Evolutionary conservation across 1,284 basidiomycete genomes (phyloP).

Genomic region (Irpex rosettiformis): DNA sequence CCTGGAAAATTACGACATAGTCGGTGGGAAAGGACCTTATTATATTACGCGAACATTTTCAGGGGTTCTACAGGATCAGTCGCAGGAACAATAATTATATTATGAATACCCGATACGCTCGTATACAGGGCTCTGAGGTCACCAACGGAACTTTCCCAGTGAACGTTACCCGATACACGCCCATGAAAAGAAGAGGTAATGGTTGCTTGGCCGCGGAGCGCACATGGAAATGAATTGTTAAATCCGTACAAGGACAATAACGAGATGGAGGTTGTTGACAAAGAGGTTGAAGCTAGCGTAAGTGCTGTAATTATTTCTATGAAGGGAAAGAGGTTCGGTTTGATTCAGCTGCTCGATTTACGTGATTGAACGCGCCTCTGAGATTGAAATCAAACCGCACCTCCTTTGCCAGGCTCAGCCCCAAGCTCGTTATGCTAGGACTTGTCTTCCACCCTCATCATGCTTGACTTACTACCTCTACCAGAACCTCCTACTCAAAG

Average conservation of each 20-base stretch:
- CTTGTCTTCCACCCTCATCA: conserved; percentile 12
- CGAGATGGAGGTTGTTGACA: not conserved
- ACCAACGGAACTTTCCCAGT: no score
- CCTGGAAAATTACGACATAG: no score
- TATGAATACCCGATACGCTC: no score
- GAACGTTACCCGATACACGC: not conserved
- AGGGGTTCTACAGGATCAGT: no score
- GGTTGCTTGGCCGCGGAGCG: not conserved
- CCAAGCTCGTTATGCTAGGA: not conserved
- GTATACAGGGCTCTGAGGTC: no score
- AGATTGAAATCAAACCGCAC: conserved; percentile 2
- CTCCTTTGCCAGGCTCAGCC: not conserved
- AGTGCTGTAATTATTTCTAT: not conserved
- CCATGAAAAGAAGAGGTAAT: not conserved
- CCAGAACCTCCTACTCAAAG: conserved; percentile 53
- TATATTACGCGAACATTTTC: no score
- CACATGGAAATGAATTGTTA: not conserved
- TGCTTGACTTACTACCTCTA: conserved; percentile 26
- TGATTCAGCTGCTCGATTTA: no score
- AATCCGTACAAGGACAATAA: not conserved
- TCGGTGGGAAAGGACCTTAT: no score
- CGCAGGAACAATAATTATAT: no score
- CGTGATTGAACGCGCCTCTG: not conserved
- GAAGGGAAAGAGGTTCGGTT: not conserved
- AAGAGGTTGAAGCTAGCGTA: not conserved